These are phyloP conservation scores for Davidsoniella virescens DNA, from an alignment of 2,329 filamentous ascomycete species.

Conservation along the genomic window DNA sequence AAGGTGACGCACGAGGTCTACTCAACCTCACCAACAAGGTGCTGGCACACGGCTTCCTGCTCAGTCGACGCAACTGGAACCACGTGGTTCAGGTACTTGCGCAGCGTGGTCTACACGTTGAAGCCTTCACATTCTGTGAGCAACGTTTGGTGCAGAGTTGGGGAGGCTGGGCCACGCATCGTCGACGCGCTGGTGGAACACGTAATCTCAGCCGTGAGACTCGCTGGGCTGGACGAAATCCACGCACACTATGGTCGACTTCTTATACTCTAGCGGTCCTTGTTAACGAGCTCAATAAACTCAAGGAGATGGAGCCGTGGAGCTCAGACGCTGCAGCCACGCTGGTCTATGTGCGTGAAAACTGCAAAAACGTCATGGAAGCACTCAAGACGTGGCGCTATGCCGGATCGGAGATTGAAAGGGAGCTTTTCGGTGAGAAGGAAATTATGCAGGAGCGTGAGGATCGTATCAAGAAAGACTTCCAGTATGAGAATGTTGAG, in stretches of 20 bases:
- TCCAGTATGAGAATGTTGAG: conserved; percentile 3
- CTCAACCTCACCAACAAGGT: conserved; percentile 37
- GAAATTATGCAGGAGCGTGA: conserved; percentile 6
- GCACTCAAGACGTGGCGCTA: conserved; percentile 17
- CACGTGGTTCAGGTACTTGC: conserved; percentile 54
- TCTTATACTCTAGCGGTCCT: conserved; percentile 32
- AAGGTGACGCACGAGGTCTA: conserved; percentile 30
- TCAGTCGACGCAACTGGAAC: conserved; percentile 73
- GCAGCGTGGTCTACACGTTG: conserved; percentile 37
- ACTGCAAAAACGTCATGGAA: conserved; percentile 21
- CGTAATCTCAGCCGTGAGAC: conserved; percentile 13
- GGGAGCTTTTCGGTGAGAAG: conserved; percentile 12
- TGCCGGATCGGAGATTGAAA: conserved; percentile 6
- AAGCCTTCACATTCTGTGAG: conserved; percentile 65
- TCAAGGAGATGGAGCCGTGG: conserved; percentile 33
- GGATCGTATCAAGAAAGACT: not conserved
- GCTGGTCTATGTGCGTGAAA: conserved; percentile 15
- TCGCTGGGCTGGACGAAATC: conserved; percentile 20
- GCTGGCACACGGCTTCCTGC: conserved; percentile 47
- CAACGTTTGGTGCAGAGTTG: conserved; percentile 61
- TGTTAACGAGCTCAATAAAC: conserved; percentile 32
- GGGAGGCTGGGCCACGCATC: conserved; percentile 48
- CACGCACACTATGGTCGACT: conserved; percentile 23
- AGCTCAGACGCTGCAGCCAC: conserved; percentile 27
- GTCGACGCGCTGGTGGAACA: conserved; percentile 17